phyloP scores from a whole-genome alignment of 179 eudicot genomes.

The Beta macrorhiza region DNA sequence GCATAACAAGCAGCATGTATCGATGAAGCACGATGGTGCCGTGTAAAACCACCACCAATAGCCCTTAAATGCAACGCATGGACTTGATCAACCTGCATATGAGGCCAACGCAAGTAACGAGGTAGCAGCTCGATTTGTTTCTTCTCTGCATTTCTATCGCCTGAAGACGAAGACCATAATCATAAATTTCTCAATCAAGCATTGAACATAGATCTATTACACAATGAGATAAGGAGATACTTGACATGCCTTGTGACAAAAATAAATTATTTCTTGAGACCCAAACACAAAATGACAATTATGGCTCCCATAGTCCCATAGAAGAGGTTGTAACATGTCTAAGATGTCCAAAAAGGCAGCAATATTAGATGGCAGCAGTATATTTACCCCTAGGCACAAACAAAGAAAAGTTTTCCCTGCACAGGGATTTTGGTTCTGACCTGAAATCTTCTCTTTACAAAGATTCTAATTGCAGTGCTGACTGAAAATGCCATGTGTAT shows the following conservation, averaged over 20 bases:
- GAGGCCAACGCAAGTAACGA: constrained; percentile 85
- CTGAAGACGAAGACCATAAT: constrained; percentile 36
- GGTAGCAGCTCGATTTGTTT: constrained; percentile 47
- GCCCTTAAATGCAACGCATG: constrained; percentile 82
- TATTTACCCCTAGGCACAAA: background rate
- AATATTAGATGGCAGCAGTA: background rate
- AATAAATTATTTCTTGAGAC: background rate
- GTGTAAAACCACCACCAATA: constrained; percentile 89
- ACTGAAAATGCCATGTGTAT: background rate
- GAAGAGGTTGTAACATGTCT: background rate
- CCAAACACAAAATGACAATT: background rate
- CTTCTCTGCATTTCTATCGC: constrained; percentile 50
- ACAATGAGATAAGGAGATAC: background rate
- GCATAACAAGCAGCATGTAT: constrained; percentile 81
- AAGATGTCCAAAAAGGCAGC: background rate
- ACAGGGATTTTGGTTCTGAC: background rate
- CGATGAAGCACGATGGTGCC: constrained; percentile 92
- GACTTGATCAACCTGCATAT: constrained; percentile 74
- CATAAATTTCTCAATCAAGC: constrained; percentile 12
- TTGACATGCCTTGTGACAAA: constrained; percentile 1
- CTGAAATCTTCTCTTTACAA: background rate
- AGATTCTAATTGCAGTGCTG: background rate
- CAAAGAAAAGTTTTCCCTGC: background rate
- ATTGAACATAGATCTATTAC: background rate
- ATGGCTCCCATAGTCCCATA: background rate